Evolutionary conservation across 202 grass and related monocot species (phyloP).

Genomic region (Hordeum pubiflorum): DNA sequence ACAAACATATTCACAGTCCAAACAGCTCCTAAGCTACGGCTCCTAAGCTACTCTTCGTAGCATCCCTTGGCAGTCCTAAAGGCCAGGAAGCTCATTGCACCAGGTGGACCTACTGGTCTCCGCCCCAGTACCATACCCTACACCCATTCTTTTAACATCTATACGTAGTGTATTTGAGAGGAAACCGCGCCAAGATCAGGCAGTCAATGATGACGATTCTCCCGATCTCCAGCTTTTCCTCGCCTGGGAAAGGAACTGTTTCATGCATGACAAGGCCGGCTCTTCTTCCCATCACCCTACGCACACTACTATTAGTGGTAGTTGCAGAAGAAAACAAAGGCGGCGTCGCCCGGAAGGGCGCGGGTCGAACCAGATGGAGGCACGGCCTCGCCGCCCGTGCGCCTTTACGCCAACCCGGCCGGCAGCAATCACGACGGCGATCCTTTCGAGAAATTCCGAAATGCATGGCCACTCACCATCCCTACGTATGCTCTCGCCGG

Average conservation of each 20-base stretch:
- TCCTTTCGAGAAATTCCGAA: background rate
- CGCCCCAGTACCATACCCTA: background rate
- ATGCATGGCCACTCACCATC: background rate
- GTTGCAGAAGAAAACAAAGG: background rate
- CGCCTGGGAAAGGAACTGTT: background rate
- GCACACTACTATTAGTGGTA: background rate
- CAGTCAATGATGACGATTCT: background rate
- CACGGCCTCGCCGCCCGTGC: background rate
- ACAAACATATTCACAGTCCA: too few species aligned
- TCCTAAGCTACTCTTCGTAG: background rate
- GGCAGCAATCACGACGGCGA: background rate
- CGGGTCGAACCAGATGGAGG: slow-evolving; percentile 23
- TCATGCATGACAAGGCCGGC: background rate
- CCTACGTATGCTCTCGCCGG: background rate
- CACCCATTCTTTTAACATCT: background rate
- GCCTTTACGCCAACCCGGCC: slow-evolving; percentile 24
- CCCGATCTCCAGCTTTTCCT: slow-evolving; percentile 4
- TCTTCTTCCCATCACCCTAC: background rate
- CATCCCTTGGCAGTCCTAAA: background rate
- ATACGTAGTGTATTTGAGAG: background rate
- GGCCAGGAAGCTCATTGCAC: background rate
- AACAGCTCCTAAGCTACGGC: too few species aligned
- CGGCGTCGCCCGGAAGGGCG: background rate
- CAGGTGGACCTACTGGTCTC: background rate
- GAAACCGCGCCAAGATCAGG: background rate